Evolutionary conservation across 306 rosid genomes (phyloP).

Genomic region (Pterocarpus santalinus): DNA sequence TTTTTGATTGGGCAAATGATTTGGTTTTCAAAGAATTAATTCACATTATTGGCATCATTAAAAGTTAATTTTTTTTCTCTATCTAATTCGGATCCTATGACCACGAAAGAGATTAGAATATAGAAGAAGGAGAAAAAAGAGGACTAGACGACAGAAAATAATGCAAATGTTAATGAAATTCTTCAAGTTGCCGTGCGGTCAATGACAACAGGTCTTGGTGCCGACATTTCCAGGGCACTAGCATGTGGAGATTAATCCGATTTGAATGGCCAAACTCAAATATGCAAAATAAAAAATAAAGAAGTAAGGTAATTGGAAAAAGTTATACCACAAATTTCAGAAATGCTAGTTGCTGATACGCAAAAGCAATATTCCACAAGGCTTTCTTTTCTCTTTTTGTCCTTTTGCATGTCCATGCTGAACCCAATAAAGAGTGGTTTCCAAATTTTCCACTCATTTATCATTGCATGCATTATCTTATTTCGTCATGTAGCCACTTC

Average conservation of each 20-base stretch:
- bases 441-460: neutral
- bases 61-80: neutral
- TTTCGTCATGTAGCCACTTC: neutral
- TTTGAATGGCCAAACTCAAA: conserved; percentile 44
- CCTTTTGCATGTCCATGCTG: conserved; percentile 13
- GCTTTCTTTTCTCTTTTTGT: conserved; percentile 13
- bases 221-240: neutral
- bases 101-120: neutral
- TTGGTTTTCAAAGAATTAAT: no score
- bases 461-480: conserved; percentile 3
- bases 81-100: neutral
- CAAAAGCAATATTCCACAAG: conserved; percentile 42
- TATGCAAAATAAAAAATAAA: conserved; percentile 10
- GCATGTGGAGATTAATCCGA: conserved; percentile 33
- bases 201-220: conserved; percentile 13
- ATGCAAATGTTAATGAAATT: neutral
- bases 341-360: conserved; percentile 41
- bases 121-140: neutral
- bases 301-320: conserved; percentile 19
- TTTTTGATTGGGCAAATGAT: no score
- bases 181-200: conserved; percentile 1
- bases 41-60: no score
- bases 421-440: neutral
- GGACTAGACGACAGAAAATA: neutral
- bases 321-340: conserved; percentile 9